phyloP scores from a whole-genome alignment of 495 filamentous ascomycete genomes.

The Daldinia concentrica region DNA sequence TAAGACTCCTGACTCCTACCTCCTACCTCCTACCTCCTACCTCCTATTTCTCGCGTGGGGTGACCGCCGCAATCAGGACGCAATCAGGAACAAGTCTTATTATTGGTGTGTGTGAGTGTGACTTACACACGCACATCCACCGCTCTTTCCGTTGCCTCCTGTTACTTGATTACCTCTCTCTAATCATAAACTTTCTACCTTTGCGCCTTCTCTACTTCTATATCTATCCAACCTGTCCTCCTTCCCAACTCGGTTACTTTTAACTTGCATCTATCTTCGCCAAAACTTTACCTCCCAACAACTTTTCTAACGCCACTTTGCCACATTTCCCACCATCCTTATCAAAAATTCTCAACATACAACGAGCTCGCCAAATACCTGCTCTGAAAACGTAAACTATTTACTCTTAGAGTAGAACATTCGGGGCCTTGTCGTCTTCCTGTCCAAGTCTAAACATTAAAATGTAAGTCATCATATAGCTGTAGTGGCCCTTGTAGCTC shows the following conservation, averaged over 20 bases:
- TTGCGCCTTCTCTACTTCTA: slow-evolving; percentile 26
- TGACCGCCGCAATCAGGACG: slow-evolving; percentile 24
- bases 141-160: slow-evolving; percentile 38
- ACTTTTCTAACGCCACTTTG: slow-evolving; percentile 3
- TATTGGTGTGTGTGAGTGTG: slow-evolving; percentile 25
- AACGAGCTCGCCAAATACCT: slow-evolving; percentile 17
- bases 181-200: not conserved
- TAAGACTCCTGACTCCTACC: slow-evolving; percentile 30
- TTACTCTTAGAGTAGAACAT: slow-evolving; percentile 4
- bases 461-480: slow-evolving; percentile 19
- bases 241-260: slow-evolving; percentile 6
- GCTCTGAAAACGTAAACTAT: slow-evolving; percentile 24
- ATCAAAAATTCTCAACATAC: slow-evolving; percentile 25
- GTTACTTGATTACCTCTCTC: slow-evolving; percentile 15
- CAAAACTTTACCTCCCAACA: slow-evolving; percentile 18
- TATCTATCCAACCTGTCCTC: slow-evolving; percentile 17
- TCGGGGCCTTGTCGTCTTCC: not conserved
- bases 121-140: slow-evolving; percentile 38
- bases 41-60: slow-evolving; percentile 28
- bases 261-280: slow-evolving; percentile 10
- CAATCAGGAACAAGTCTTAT: slow-evolving; percentile 25
- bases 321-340: slow-evolving; percentile 1
- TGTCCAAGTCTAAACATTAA: not conserved
- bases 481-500: not conserved
- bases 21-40: too few relatives aligned